A percentile compares a stretch with the other conserved stretches of the same genome.
phyloP scores from a whole-genome alignment of 169 alveolate species.

The Babesia sp. region DNA sequence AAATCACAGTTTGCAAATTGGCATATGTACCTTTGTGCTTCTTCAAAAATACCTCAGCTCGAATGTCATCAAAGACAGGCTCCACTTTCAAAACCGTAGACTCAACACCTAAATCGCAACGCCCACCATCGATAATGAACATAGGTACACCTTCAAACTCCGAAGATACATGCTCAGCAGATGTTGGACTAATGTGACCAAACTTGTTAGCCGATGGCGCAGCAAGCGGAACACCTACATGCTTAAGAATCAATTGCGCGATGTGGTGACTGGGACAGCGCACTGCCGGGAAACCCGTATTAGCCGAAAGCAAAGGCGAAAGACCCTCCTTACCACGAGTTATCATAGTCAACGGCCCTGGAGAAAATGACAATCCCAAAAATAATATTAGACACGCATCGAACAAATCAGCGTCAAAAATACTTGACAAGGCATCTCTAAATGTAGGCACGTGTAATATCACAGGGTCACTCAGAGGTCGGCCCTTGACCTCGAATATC shows the following conservation, averaged over 20 bases:
- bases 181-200: constrained; percentile 95
- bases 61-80: neutral
- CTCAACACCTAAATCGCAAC: constrained; percentile 90
- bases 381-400: constrained; percentile 68
- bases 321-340: constrained; percentile 79
- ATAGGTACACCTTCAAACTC: constrained; percentile 89
- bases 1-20: neutral
- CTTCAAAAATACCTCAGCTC: constrained; percentile 10
- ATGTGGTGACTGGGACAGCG: constrained; percentile 89
- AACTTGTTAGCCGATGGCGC: constrained; percentile 96
- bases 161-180: constrained; percentile 88
- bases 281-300: constrained; percentile 86
- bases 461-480: constrained; percentile 94
- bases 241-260: constrained; percentile 81
- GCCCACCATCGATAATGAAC: constrained; percentile 89
- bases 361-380: constrained; percentile 87
- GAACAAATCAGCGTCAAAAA: constrained; percentile 75
- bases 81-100: constrained; percentile 92
- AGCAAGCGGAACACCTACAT: constrained; percentile 87
- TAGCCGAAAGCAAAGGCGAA: constrained; percentile 84
- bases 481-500: constrained; percentile 87
- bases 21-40: neutral
- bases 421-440: constrained; percentile 78
- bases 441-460: constrained; percentile 88
- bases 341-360: constrained; percentile 94